phyloP scores from a whole-genome alignment of 768 basidiomycete genomes.

The Lactarius vividus region DNA sequence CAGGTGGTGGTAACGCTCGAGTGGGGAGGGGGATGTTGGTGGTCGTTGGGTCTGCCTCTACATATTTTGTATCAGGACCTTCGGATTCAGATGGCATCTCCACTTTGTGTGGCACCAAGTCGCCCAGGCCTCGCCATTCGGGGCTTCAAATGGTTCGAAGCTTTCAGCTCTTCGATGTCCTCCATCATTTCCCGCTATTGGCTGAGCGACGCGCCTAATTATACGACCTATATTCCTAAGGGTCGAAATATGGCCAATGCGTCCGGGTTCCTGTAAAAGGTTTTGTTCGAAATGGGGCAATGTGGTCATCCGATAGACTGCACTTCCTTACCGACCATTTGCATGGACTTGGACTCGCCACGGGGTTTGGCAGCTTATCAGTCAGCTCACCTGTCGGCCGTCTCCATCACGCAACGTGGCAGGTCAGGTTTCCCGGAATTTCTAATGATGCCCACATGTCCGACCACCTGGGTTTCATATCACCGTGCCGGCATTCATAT shows the following conservation, averaged over 20 bases:
- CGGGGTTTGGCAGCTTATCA: background rate
- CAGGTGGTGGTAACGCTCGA: background rate
- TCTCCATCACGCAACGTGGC: background rate
- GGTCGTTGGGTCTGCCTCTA: background rate
- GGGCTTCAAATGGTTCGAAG: background rate
- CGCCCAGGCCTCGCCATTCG: background rate
- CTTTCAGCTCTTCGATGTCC: background rate
- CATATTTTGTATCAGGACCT: background rate
- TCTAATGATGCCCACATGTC: background rate
- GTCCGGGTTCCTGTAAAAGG: background rate
- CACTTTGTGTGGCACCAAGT: conserved; percentile 14
- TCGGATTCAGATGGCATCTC: background rate
- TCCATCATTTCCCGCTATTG: background rate
- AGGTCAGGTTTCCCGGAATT: background rate
- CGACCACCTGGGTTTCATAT: background rate
- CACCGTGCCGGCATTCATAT: background rate
- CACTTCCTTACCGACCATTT: background rate
- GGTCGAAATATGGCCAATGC: background rate
- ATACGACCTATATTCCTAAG: background rate
- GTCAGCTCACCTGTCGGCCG: background rate
- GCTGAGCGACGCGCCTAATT: background rate
- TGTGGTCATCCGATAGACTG: background rate
- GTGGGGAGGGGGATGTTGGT: background rate
- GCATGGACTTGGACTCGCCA: conserved; percentile 7
- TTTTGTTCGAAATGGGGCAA: conserved; percentile 1